Conservation (phyloP, 441 rosid species). For the Adansonia madagascariensis region DNA sequence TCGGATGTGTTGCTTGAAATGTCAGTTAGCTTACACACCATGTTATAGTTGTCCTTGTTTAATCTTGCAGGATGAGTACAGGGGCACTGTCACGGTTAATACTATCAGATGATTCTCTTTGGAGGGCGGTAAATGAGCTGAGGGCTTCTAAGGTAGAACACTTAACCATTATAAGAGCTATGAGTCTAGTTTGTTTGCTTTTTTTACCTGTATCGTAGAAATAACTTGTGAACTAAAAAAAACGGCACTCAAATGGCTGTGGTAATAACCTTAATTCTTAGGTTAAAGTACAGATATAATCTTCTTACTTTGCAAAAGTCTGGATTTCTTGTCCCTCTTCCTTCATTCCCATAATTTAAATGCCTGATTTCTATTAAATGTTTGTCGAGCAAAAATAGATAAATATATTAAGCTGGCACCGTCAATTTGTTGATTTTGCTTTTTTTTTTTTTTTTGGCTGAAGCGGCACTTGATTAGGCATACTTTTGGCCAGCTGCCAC, state of each 20-base stretch:
- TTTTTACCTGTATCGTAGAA: not conserved
- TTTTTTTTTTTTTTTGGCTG: not conserved
- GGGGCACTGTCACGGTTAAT: conserved; percentile 87
- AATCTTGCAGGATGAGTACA: conserved; percentile 73
- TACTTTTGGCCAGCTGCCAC: not conserved
- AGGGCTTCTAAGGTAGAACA: conserved; percentile 69
- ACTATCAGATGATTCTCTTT: conserved; percentile 80
- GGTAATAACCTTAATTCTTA: no score
- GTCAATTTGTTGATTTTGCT: not conserved
- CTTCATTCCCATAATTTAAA: not conserved
- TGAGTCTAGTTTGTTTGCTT: not conserved
- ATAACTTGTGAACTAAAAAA: not conserved
- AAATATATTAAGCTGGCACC: no score
- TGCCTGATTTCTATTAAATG: not conserved
- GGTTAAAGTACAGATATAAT: not conserved
- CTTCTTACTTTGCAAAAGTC: not conserved
- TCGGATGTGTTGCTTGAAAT: not conserved
- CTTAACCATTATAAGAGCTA: conserved; percentile 3
- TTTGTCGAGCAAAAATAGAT: not conserved
- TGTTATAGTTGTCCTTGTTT: conserved; percentile 8
- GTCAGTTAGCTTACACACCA: not conserved
- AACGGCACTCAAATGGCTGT: no score
- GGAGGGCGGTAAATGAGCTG: conserved; percentile 75
- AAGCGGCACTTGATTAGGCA: not conserved
- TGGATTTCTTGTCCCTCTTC: not conserved